Evolutionary conservation across 2,329 filamentous ascomycete species (phyloP), one percentile per base, ranked within the genome.

Genomic region (Sporothrix schenckii): DNA sequence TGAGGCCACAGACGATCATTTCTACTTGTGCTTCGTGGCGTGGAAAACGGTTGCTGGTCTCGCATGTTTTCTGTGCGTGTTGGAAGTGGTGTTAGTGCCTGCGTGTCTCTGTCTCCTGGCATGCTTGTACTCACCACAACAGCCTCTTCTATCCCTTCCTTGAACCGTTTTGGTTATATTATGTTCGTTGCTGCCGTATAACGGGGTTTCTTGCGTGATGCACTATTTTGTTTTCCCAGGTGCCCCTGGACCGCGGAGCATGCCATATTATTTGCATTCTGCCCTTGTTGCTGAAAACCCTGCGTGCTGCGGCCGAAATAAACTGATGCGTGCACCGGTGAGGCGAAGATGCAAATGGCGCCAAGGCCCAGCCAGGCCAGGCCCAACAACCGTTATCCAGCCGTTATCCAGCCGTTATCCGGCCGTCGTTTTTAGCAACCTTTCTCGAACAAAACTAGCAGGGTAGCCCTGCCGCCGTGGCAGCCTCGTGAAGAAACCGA

Each of bases 301-400:
- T 65, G 21, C 56, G n/a, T 71, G 70, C 70, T 66, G 70, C 66
- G 58, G 66, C 66, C 66, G 66, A 71, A 71, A 71, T 58, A 66
- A 52, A 13, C 39, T 27, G 68, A 56, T 11, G 41, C 41, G 60
- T 69, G 34, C 66, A n/a, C 54, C 21, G 34, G 66, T 19, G 49
- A 66, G 30, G 47, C 30, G 27, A 66, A 41, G 63, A 66, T 19
- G 47, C 19, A 52, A 41, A 24, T 2, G 30, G 30, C 27, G 60
- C 27, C 60, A 65, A 10, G 61, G 39, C 27, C 11, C 34, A 34
- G 24, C 47, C 34, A 60, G 56, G 6, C 50, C 50, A 53, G 50
- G 34, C 34, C 34, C 34, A 34, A 6, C 34, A 34, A 6, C 30
- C 30, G 30, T 34, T 34, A 6, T 34, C 24, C 24, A 4, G 27